Base-by-base conservation (phyloP, 2,329 filamentous ascomycete genomes). In the Cladobotryum protrusum region DNA sequence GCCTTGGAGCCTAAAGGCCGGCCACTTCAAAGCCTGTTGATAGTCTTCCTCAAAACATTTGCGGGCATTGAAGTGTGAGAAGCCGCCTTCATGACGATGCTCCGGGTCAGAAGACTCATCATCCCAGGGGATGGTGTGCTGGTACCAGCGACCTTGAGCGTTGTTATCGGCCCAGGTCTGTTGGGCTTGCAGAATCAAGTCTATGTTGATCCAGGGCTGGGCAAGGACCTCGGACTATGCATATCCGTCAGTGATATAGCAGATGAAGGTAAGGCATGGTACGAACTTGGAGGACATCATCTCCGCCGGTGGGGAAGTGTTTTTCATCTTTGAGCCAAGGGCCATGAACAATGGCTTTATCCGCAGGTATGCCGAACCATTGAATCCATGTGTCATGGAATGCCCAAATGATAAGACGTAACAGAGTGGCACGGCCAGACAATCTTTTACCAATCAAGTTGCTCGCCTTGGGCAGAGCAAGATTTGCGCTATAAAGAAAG, bases 401-500 rank as follows among this genome's bases (percentile, higher is more conserved):
- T 2, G 63, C 66, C 52, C 57, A 58, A 6, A 70, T 64, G 52
- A 71, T 61, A 33, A 71, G 54, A 4, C 67, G 65, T 12, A 72
- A 48, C 14, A 70, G 61, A 1, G 70, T 72, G 6, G 59, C 63
- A 11, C 62, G 62, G 0, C 58, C 57, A 6, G 77, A 79, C 13
- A 82, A 68, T 41, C 72, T 67, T 20, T 63, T 59, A 19, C 76
- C 74, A 29, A 82, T 63, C 32, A 68, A 61, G 11, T 61, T 70
- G 46, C 69, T 74, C 44, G 71, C 66, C 5, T 64, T 68, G 1
- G 76, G 69, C 1, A 82, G 65, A 45, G 72, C 67, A 43, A 76
- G 53, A 54, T 78, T 80, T 53, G 64, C 59, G 44, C 76, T 79
- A 47, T 74, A 62, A 54, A 76, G 61, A 48, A 80, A 72, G 43